Evolutionary conservation across 1,139 yeast genomes (phyloP).

Genomic region (Nakaseomyces glabratus): DNA sequence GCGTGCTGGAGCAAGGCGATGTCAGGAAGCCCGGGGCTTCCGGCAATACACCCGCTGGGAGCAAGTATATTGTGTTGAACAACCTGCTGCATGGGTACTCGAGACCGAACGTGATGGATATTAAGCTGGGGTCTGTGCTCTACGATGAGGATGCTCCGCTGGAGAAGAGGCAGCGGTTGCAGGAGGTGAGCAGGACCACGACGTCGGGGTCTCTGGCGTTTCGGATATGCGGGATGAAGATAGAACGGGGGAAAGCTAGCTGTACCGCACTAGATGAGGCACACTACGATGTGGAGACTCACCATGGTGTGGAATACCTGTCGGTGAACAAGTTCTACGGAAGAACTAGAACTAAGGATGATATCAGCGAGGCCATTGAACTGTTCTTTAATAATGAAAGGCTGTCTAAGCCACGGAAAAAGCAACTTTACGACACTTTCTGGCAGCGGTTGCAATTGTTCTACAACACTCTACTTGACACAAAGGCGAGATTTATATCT

Average conservation of each 20-base stretch:
- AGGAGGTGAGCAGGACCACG: slow-evolving; percentile 54
- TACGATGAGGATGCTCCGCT: slow-evolving; percentile 51
- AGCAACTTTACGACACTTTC: slow-evolving; percentile 37
- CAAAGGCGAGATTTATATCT: slow-evolving; percentile 61
- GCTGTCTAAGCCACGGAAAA: slow-evolving; percentile 29
- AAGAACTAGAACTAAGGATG: slow-evolving; percentile 41
- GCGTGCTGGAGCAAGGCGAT: slow-evolving; percentile 37
- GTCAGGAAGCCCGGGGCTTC: not conserved
- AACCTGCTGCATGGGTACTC: slow-evolving; percentile 55
- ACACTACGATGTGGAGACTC: slow-evolving; percentile 20
- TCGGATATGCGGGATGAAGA: slow-evolving; percentile 84
- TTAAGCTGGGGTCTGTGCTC: slow-evolving; percentile 66
- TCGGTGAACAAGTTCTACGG: slow-evolving; percentile 66
- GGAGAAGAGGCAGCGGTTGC: slow-evolving; percentile 56
- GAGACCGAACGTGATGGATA: slow-evolving; percentile 69
- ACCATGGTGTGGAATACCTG: slow-evolving; percentile 32
- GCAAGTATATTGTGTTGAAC: slow-evolving; percentile 55
- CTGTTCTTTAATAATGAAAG: slow-evolving; percentile 41
- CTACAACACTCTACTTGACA: slow-evolving; percentile 51
- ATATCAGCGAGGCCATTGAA: slow-evolving; percentile 41
- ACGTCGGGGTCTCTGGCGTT: slow-evolving; percentile 72
- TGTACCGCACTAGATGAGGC: slow-evolving; percentile 11
- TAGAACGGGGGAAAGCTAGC: slow-evolving; percentile 30
- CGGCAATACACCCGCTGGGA: slow-evolving; percentile 12
- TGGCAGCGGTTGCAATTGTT: slow-evolving; percentile 52